Percentiles rank a stretch among this genome's conserved stretches.
Conservation (phyloP, 768 basidiomycete species). For the Leucocoprinus sp. region DNA sequence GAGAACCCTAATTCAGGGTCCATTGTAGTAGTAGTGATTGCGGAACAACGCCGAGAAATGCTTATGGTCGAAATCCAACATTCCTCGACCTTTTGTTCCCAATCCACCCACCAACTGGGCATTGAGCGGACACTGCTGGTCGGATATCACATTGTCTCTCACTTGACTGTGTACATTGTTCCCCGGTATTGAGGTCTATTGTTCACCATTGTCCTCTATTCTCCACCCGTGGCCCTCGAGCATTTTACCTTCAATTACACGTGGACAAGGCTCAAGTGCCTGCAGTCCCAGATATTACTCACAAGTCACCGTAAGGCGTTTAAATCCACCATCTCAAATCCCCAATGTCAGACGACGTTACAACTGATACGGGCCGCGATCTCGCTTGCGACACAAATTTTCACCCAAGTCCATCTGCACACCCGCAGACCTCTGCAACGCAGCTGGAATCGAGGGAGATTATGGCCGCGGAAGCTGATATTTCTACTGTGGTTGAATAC, state of each 20-base stretch:
- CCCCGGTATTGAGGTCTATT: background rate
- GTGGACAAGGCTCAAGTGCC: background rate
- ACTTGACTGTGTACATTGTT: background rate
- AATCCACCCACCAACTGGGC: background rate
- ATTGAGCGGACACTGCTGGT: background rate
- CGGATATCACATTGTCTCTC: background rate
- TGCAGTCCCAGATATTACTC: background rate
- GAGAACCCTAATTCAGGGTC: background rate
- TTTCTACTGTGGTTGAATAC: conserved; percentile 4
- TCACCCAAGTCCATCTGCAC: too few relatives aligned
- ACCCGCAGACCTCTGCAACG: too few relatives aligned
- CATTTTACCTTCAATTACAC: background rate
- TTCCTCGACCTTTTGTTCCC: background rate
- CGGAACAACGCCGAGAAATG: conserved; percentile 4
- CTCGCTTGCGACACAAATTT: background rate
- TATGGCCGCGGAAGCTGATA: conserved; percentile 2
- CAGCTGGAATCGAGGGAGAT: background rate
- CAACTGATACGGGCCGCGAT: conserved; percentile 4
- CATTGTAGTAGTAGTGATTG: background rate
- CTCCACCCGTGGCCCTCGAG: background rate
- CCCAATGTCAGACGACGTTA: background rate
- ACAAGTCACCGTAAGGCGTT: background rate
- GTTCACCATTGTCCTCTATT: background rate
- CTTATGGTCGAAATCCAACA: background rate
- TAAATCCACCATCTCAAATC: background rate